A percentile compares a stretch with the other conserved stretches of the same genome.
These are phyloP conservation scores for Schizonepeta tenuifolia DNA, from an alignment of 257 asterid species.

Conservation along the genomic window DNA sequence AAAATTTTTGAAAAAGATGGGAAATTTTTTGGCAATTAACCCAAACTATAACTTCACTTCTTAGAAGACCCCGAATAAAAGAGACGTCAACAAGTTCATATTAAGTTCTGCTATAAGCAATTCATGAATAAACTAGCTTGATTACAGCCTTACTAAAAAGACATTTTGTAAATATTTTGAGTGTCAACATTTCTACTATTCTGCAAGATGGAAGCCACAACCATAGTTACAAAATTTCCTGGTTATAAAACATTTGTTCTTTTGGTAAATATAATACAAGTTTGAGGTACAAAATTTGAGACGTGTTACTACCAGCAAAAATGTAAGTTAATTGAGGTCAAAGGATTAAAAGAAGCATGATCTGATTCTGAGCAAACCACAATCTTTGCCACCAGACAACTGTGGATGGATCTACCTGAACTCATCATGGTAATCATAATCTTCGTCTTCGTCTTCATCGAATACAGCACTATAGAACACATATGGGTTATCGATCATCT, in stretches of 20 bases:
- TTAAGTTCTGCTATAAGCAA: background rate
- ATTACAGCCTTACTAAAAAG: background rate
- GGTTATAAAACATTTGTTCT: too few species aligned
- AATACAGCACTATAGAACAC: conserved; percentile 90
- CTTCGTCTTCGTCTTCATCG: conserved; percentile 67
- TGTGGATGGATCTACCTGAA: conserved; percentile 55
- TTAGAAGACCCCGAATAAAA: too few species aligned
- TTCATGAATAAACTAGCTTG: background rate
- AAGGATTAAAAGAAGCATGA: background rate
- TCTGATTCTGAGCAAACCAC: conserved; percentile 20
- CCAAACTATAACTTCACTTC: too few species aligned
- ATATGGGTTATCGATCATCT: conserved; percentile 89
- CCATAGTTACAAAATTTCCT: background rate
- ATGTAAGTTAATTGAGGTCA: conserved; percentile 15
- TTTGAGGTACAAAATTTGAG: conserved; percentile 23
- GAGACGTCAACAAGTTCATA: too few species aligned
- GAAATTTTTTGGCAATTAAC: too few species aligned
- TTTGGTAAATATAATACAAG: conserved; percentile 19
- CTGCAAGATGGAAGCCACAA: conserved; percentile 17
- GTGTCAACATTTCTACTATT: background rate
- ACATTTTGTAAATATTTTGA: background rate
- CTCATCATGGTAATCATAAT: conserved; percentile 74
- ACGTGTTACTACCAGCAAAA: conserved; percentile 26
- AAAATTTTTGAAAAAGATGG: too few species aligned
- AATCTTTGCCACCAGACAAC: conserved; percentile 21